phyloP scores from a whole-genome alignment of 2,329 filamentous ascomycete species.

The Fusarium incarnatum region DNA sequence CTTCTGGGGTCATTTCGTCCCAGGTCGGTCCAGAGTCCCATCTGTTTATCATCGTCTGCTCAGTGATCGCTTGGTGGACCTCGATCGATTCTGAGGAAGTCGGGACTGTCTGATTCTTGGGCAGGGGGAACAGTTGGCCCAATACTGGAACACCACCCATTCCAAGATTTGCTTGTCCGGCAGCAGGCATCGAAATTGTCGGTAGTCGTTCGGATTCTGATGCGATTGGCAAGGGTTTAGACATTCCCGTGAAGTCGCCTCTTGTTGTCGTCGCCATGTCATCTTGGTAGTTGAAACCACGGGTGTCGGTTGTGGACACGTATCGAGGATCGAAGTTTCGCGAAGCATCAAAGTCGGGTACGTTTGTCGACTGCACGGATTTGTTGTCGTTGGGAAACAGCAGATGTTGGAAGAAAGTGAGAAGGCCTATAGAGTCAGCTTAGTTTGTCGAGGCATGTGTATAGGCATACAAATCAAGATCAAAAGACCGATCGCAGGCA shows the following conservation, averaged over 20 bases:
- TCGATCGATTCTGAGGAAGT: conserved; percentile 23
- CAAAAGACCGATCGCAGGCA: conserved; percentile 63
- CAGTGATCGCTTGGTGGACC: conserved; percentile 42
- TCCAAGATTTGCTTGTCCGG: conserved; percentile 51
- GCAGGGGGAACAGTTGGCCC: conserved; percentile 57
- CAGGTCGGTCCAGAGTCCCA: conserved; percentile 61
- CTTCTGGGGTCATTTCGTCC: conserved; percentile 59
- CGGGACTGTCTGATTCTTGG: conserved; percentile 48
- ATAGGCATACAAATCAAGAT: conserved; percentile 59
- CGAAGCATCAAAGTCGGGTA: conserved; percentile 19
- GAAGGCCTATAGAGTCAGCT: conserved; percentile 42
- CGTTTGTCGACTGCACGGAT: conserved; percentile 3
- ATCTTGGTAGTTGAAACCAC: conserved; percentile 61
- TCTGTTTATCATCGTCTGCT: conserved; percentile 58
- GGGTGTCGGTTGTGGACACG: conserved; percentile 56
- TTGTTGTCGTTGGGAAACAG: conserved; percentile 17
- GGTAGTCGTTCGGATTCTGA: conserved; percentile 49
- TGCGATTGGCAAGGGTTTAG: conserved; percentile 8
- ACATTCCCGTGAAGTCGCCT: conserved; percentile 41
- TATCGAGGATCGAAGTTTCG: conserved; percentile 33
- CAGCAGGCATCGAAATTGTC: conserved; percentile 53
- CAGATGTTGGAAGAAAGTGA: conserved; percentile 53
- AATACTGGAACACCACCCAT: conserved; percentile 55
- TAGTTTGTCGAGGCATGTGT: not conserved
- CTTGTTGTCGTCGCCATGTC: conserved; percentile 60